Evolutionary conservation across 2,329 filamentous ascomycete species (phyloP), one percentile per base, ranked within the genome.

Genomic region (Fusarium sp.): DNA sequence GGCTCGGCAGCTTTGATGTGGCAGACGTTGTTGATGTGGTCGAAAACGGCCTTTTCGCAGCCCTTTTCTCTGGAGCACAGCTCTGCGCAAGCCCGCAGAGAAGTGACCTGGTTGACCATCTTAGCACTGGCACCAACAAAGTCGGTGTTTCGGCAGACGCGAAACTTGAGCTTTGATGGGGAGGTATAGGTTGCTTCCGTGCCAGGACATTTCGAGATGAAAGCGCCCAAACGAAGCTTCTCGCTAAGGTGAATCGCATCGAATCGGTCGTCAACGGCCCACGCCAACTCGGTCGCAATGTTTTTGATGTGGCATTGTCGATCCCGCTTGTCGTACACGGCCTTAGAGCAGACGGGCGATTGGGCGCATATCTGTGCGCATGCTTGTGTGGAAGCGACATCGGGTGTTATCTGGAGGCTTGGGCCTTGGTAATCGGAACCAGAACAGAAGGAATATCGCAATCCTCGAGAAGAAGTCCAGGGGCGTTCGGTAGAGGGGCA

Each of bases 21-120:
- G 27, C 68, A 71, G 28, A 69, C 55, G 44, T 75, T 75, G 4
- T 70, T 47, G 55, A 55, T 47, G 54, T 65, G 15, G 44, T 75
- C 72, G 7, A 68, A 74, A 1, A 75, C 73, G 6, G 68, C 68
- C 23, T 71, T 71, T 2, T 34, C 65, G 13, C 68, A 71, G 3
- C 43, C 41, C 10, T 54, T 47, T 4, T 55, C 62, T 6, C 40
- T 58, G 8, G 68, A 65, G 54, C 68, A 71, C 10, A 68, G 47
- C 5, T 71, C 68, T 16, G 68, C 68, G 1, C 68, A 71, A 2
- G 68, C 67, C 12, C 65, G 60, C 2, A 71, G 56, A 44, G 60
- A 58, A 7, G 65, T 59, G 6, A 47, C 46, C 23, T 52, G 48
- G 18, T 69, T 69, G 28, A 65, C 53, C 16, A 65, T 59, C 16